Conservation (phyloP, 2,329 filamentous ascomycete genomes). For the Aureobasidium vineae region DNA sequence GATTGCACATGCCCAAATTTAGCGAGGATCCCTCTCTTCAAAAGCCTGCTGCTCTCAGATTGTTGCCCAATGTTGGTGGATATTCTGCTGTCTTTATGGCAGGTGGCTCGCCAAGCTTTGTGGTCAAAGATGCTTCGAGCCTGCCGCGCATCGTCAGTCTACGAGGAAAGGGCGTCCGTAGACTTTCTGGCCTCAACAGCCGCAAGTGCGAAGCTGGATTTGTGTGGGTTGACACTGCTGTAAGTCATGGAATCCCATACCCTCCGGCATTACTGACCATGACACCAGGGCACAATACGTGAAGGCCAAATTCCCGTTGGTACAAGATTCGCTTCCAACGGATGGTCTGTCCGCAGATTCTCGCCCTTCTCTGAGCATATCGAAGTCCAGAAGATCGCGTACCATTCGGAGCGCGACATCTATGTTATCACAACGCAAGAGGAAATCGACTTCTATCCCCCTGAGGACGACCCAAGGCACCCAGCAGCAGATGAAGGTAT, state of each 20-base stretch:
- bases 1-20: conserved; percentile 63
- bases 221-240: conserved; percentile 69
- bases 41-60: conserved; percentile 55
- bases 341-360: conserved; percentile 72
- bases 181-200: conserved; percentile 74
- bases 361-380: conserved; percentile 54
- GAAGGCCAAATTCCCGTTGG: conserved; percentile 69
- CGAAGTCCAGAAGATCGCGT: conserved; percentile 71
- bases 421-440: conserved; percentile 74
- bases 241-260: conserved; percentile 32
- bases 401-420: conserved; percentile 69
- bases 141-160: conserved; percentile 64
- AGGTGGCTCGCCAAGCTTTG: conserved; percentile 73
- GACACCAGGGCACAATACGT: conserved; percentile 61
- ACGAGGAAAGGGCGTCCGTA: conserved; percentile 64
- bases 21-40: conserved; percentile 50
- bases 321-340: conserved; percentile 69
- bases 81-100: conserved; percentile 81
- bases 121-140: conserved; percentile 78
- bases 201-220: conserved; percentile 77
- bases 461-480: conserved; percentile 78
- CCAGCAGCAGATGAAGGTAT: conserved; percentile 74
- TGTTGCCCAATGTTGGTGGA: conserved; percentile 66
- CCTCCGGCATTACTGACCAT: conserved; percentile 29
- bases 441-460: conserved; percentile 71